Percentiles rank a stretch among this genome's conserved stretches.
phyloP scores from a whole-genome alignment of 2,329 filamentous ascomycete genomes.

The Trichoderma sp. region DNA sequence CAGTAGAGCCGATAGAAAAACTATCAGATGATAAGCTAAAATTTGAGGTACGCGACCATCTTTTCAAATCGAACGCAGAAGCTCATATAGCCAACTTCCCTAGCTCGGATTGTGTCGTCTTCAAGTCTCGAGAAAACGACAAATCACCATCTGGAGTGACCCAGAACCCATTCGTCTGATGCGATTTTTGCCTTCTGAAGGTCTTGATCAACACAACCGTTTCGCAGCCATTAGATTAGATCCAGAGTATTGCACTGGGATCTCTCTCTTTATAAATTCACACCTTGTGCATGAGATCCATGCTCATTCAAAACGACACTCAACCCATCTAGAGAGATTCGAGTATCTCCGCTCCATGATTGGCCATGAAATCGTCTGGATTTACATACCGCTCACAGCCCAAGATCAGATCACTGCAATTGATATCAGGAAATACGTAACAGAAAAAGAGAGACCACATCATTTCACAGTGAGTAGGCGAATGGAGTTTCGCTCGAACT shows the following conservation, averaged over 20 bases:
- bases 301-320: background rate
- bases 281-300: background rate
- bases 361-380: background rate
- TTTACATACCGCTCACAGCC: background rate
- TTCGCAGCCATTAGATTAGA: background rate
- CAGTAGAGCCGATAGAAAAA: background rate
- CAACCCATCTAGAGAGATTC: background rate
- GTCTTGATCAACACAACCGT: background rate
- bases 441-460: background rate
- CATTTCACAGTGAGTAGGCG: background rate
- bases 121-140: background rate
- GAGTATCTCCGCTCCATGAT: background rate
- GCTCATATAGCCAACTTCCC: background rate
- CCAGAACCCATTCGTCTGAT: background rate
- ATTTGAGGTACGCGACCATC: background rate
- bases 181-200: background rate
- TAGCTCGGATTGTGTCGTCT: constrained; percentile 5
- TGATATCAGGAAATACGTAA: background rate
- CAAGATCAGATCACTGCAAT: background rate
- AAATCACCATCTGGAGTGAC: background rate
- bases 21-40: background rate
- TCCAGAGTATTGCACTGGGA: background rate
- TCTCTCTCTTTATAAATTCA: background rate
- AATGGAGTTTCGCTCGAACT: background rate
- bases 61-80: background rate